Evolutionary conservation across 2,329 filamentous ascomycete genomes (phyloP).

Genomic region (Sporothrix sp.): DNA sequence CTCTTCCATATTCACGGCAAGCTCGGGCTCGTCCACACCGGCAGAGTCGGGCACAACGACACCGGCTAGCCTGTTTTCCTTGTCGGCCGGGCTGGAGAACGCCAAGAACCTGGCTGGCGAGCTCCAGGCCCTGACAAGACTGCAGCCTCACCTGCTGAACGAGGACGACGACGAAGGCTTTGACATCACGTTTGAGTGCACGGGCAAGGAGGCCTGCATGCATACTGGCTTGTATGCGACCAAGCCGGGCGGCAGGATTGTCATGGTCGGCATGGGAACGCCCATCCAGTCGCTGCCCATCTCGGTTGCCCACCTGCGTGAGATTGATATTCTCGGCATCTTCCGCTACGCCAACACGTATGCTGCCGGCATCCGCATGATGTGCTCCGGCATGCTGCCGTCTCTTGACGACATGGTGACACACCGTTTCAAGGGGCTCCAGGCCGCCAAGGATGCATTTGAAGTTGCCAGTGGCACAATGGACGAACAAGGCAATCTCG

Average conservation of each 20-base stretch:
- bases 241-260: constrained; percentile 58
- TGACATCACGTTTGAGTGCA: constrained; percentile 66
- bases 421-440: constrained; percentile 58
- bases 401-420: constrained; percentile 64
- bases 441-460: constrained; percentile 53
- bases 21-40: constrained; percentile 43
- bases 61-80: constrained; percentile 35
- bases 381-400: constrained; percentile 47
- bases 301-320: constrained; percentile 60
- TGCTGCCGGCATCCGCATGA: constrained; percentile 54
- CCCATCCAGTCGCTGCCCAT: constrained; percentile 66
- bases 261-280: constrained; percentile 73
- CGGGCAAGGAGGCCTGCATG: constrained; percentile 64
- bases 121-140: constrained; percentile 34
- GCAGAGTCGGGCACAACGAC: constrained; percentile 32
- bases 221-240: constrained; percentile 67
- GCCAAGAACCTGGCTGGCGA: constrained; percentile 42
- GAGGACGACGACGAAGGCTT: constrained; percentile 55
- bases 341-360: constrained; percentile 74
- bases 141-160: constrained; percentile 24
- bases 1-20: constrained; percentile 32
- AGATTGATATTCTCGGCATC: constrained; percentile 69
- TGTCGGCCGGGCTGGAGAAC: constrained; percentile 39
- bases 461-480: constrained; percentile 59
- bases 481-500: constrained; percentile 57